Conservation (phyloP, 2,329 filamentous ascomycete genomes). For the Karstenula rhodostoma region DNA sequence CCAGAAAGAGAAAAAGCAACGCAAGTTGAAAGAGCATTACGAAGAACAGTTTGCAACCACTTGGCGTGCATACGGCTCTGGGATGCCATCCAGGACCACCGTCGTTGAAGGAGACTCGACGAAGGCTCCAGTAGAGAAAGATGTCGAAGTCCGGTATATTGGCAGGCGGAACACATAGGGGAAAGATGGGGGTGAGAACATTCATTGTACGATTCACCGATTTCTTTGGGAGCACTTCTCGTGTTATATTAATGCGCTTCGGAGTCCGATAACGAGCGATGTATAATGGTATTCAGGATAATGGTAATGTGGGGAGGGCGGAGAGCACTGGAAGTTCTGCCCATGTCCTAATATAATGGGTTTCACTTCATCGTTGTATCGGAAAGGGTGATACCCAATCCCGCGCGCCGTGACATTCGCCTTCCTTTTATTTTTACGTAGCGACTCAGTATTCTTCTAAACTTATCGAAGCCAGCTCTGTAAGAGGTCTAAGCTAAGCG, state of each 20-base stretch:
- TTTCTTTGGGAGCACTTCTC: neutral
- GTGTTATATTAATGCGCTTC: neutral
- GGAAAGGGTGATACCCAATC: no score
- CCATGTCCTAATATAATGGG: neutral
- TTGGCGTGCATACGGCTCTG: constrained; percentile 6
- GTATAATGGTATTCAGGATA: constrained; percentile 1
- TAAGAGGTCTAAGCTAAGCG: no score
- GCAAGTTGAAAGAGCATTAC: constrained; percentile 39
- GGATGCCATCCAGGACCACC: neutral
- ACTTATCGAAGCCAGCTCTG: no score
- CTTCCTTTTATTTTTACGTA: no score
- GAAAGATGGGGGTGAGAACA: neutral
- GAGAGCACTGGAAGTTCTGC: neutral
- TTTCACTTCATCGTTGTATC: neutral
- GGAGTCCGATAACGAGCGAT: neutral
- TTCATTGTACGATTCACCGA: neutral
- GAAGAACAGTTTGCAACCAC: constrained; percentile 16
- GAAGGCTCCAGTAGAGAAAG: neutral
- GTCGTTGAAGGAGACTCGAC: neutral
- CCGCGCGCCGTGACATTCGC: no score
- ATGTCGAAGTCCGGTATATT: constrained; percentile 1
- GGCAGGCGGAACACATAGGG: neutral
- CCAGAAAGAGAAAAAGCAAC: constrained; percentile 40
- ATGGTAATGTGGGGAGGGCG: neutral
- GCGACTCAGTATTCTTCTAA: no score